Evolutionary conservation across 495 filamentous ascomycete genomes (phyloP).

Genomic region (Aspergillus indologenus): DNA sequence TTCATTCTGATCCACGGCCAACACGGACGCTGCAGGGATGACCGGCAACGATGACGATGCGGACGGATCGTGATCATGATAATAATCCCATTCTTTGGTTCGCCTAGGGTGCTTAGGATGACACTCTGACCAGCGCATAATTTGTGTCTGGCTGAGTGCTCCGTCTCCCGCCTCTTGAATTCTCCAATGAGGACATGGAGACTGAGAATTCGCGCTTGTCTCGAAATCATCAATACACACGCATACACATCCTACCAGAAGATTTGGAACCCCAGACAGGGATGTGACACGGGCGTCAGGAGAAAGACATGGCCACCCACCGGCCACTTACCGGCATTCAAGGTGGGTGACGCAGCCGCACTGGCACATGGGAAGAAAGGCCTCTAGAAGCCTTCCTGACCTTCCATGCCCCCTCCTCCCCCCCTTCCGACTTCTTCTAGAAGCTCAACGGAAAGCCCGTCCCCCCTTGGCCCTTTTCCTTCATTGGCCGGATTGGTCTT

Average conservation of each 20-base stretch:
- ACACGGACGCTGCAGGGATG: constrained; percentile 24
- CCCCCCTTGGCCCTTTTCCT: constrained; percentile 28
- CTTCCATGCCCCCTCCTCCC: constrained; percentile 19
- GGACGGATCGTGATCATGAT: not conserved
- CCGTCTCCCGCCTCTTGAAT: not conserved
- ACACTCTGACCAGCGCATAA: not conserved
- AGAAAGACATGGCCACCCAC: constrained; percentile 7
- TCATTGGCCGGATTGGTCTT: not conserved
- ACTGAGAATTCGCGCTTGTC: not conserved
- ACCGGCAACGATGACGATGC: constrained; percentile 4
- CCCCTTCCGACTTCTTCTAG: constrained; percentile 38
- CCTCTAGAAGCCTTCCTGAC: constrained; percentile 25
- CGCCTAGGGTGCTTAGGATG: not conserved
- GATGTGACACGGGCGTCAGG: constrained; percentile 12
- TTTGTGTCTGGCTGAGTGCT: not conserved
- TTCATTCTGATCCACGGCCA: constrained; percentile 17
- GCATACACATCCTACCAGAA: not conserved
- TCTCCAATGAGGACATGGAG: not conserved
- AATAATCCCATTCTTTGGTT: constrained; percentile 3
- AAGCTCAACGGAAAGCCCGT: constrained; percentile 34
- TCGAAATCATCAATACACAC: not conserved
- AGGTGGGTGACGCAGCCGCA: constrained; percentile 13
- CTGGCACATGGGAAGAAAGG: constrained; percentile 13
- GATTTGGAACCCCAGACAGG: not conserved
- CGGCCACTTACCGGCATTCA: constrained; percentile 4